These are phyloP conservation scores for Lachnellula occidentalis DNA, from an alignment of 2,329 filamentous ascomycete species.

Conservation along the genomic window DNA sequence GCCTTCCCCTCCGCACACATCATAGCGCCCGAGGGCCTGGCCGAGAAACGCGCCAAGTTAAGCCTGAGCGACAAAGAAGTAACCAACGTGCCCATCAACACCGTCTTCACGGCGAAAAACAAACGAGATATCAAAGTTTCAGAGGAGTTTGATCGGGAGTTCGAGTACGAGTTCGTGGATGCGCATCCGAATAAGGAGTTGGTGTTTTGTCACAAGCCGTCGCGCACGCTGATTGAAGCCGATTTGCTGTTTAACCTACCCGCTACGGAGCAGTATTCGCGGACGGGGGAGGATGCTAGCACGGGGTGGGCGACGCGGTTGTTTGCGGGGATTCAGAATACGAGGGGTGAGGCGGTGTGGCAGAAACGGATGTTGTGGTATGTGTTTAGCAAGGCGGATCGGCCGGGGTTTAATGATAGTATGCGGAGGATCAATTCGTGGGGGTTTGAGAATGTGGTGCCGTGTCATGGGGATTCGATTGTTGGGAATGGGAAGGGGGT, in stretches of 20 bases:
- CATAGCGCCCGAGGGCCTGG: constrained; percentile 76
- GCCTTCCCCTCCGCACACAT: constrained; percentile 75
- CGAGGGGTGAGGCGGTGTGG: constrained; percentile 59
- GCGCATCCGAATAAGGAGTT: constrained; percentile 80
- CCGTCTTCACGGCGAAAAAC: constrained; percentile 58
- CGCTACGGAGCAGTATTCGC: constrained; percentile 75
- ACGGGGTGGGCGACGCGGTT: constrained; percentile 56
- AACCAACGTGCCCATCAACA: constrained; percentile 48
- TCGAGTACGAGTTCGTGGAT: constrained; percentile 78
- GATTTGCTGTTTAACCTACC: constrained; percentile 92
- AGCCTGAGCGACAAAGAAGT: constrained; percentile 46
- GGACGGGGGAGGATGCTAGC: constrained; percentile 47
- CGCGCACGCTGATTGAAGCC: constrained; percentile 75
- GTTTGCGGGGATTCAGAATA: constrained; percentile 52
- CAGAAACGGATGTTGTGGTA: constrained; percentile 85
- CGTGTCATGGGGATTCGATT: constrained; percentile 90
- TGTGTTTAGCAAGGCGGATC: constrained; percentile 52
- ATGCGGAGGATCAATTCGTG: constrained; percentile 65
- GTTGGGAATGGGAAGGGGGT: constrained; percentile 67
- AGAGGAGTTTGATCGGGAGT: constrained; percentile 79
- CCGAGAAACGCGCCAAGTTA: constrained; percentile 67
- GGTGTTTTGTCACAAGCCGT: constrained; percentile 78
- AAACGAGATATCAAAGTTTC: constrained; percentile 51
- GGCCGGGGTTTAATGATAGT: constrained; percentile 64
- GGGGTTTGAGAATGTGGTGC: constrained; percentile 82